Base-by-base conservation (phyloP, 345 rosid genomes). In the Gossypioides kirkii region DNA sequence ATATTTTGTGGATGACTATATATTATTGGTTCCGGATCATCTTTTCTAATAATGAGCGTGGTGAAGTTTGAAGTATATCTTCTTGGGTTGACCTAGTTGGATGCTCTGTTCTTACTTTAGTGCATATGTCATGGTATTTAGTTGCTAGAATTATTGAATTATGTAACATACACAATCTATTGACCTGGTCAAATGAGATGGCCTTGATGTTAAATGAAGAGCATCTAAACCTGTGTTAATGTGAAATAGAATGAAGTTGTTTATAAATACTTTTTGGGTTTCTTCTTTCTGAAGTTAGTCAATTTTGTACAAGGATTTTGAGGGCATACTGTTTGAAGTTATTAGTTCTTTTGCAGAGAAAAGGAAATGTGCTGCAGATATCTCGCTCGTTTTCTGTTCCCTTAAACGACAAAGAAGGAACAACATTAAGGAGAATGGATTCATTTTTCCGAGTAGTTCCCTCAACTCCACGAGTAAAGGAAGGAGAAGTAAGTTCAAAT, bases 341-440 rank as follows among this genome's bases (percentile, higher is more conserved):
- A 53, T 54, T 32, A 61, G 54, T 74, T 72, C 52, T 55, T 79
- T 76, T 78, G 82, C 87, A 94, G 97, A 86, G 70, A 70, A 89
- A 87, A 79, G 96, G 82, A 41, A 67, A 71, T 12, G 79, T 54
- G 66, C 69, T 67, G 52, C 78, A 84, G 73, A 94, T 92, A 78
- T 66, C 81, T 64, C 92, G 99, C 14, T 92, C 99, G 16, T 88
- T 90, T 63, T 94, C 99, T 52, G 94, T 90, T 65, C 99, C 99
- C 23, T 80, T 86, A 63, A 78, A 82, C 76, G 77, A 71, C 74
- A 94, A 94, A 77, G 95, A 92, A 59, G 63, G 73, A 84, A 86
- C 83, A 69, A 86, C 83, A 69, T 63, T 90, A 18, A 86, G 80
- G 82, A 86, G 95, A 85, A 88, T 82, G 89, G 97, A 92, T 77